Base-by-base conservation (phyloP, 345 rosid species). In the Pistacia integerrima region DNA sequence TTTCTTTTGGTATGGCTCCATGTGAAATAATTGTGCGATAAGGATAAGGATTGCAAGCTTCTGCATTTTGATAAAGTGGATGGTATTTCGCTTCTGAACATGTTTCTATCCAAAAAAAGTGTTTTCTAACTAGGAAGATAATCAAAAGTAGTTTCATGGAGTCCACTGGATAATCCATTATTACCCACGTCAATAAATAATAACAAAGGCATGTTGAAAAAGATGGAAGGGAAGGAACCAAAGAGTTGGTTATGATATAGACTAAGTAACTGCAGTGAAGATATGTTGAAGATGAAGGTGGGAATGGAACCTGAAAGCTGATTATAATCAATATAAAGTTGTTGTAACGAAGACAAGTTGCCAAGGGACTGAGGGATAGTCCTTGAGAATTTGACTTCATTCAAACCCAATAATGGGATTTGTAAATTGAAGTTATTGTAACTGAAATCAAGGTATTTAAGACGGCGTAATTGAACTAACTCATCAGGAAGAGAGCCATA, bases 331-430 rank as follows among this genome's bases (percentile, higher is more conserved):
- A 28, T 1, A 28, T 28, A 28, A 28, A 28, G 30, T 28, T 28
- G 30, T 28, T 63, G 25, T 30, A 77, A 38, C 1, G 33, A 36
- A 36, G 64, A 62, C 35, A 75, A 8, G 66, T 67, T 46, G 49
- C 17, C 58, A 22, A 79, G 22, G 8, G 73, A 64, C 0, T 55
- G 2, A 20, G 83, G 83, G 44, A 76, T 58, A 13, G 11, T 16
- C 20, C 83, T 80, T 1, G 44, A 22, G 61, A 81, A 76, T 36
- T 38, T 52, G 69, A 71, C 75, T 0, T n/a, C 48, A n/a, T 17
- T 9, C 14, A 80, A 25, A 66, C 7, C 38, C 73, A 78, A 36
- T 10, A 6, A 41, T 11, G 82, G 82, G 22, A 81, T 63, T 25
- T 61, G 58, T 20, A 70, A 69, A 6, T 13, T 5, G 72, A 81